These are phyloP conservation scores for Teratosphaeria nubilosa DNA, from an alignment of 2,329 filamentous ascomycete species.

Conservation along the genomic window DNA sequence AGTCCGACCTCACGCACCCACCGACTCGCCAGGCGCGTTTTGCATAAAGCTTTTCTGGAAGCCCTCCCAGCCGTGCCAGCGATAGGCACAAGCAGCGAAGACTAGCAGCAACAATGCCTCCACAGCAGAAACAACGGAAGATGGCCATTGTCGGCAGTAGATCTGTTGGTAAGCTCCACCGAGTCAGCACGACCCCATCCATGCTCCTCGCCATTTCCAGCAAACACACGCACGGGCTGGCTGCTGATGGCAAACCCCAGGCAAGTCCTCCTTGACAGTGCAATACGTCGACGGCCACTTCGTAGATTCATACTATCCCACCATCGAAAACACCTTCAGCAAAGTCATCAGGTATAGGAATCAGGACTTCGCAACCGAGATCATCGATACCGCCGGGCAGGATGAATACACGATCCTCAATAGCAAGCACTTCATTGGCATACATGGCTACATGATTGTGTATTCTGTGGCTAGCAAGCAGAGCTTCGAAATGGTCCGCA, in stretches of 20 bases:
- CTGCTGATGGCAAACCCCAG: constrained; percentile 37
- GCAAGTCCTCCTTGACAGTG: constrained; percentile 94
- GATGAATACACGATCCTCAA: constrained; percentile 98
- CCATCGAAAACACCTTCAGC: constrained; percentile 97
- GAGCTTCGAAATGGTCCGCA: constrained; percentile 94
- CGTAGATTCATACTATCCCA: constrained; percentile 97
- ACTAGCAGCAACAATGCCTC: constrained; percentile 43
- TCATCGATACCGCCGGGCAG: constrained; percentile 93
- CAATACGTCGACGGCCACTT: constrained; percentile 97
- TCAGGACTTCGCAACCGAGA: constrained; percentile 90
- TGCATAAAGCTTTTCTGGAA: neutral
- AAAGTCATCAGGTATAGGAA: constrained; percentile 88
- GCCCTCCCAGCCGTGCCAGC: neutral
- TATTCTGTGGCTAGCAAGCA: constrained; percentile 93
- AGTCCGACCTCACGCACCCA: neutral
- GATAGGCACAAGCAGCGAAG: neutral
- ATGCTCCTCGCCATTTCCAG: neutral
- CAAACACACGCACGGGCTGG: constrained; percentile 5
- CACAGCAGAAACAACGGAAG: constrained; percentile 78
- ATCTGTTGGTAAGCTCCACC: constrained; percentile 61
- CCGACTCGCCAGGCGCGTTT: neutral
- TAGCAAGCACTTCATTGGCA: constrained; percentile 97
- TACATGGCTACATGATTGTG: constrained; percentile 96
- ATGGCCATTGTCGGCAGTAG: constrained; percentile 92
- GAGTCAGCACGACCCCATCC: neutral